These are phyloP conservation scores for Fusarium caatingaense DNA, from an alignment of 2,329 filamentous ascomycete genomes.

Conservation along the genomic window DNA sequence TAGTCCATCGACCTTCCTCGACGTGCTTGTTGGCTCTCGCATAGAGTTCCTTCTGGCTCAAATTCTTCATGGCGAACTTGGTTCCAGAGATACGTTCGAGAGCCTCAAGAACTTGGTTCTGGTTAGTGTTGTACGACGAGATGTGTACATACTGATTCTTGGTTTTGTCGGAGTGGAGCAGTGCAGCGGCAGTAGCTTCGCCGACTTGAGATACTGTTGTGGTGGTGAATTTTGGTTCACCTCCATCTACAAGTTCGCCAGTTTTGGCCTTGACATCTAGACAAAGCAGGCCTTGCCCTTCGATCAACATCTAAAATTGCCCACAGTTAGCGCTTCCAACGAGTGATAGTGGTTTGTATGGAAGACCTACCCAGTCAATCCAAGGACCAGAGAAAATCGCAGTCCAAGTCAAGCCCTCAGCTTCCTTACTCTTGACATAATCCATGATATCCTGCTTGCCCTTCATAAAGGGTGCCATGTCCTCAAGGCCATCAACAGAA, in stretches of 20 bases:
- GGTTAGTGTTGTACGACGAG: neutral
- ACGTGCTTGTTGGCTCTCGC: neutral
- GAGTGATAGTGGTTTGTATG: rapidly evolving
- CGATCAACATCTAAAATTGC: neutral
- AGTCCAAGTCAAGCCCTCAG: neutral
- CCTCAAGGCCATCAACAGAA: neutral
- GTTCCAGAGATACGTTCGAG: neutral
- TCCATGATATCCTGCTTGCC: slow-evolving; percentile 6
- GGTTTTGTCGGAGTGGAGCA: neutral
- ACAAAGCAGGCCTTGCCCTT: slow-evolving; percentile 3
- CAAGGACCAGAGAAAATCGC: slow-evolving; percentile 6
- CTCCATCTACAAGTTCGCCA: neutral
- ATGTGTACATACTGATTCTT: slow-evolving; percentile 4
- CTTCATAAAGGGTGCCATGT: slow-evolving; percentile 14
- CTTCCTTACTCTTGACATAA: slow-evolving; percentile 7
- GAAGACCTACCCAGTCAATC: slow-evolving; percentile 12
- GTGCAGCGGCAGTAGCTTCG: slow-evolving; percentile 6
- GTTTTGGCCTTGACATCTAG: neutral
- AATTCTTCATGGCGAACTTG: neutral
- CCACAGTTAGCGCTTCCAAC: rapidly evolving
- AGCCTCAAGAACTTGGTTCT: slow-evolving; percentile 1
- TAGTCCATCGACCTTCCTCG: slow-evolving; percentile 5
- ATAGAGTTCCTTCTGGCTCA: slow-evolving; percentile 5
- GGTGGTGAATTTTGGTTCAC: slow-evolving; percentile 11
- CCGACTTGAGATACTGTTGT: slow-evolving; percentile 12